Evolutionary conservation across 768 basidiomycete genomes (phyloP).

Genomic region (Mycena crocata): DNA sequence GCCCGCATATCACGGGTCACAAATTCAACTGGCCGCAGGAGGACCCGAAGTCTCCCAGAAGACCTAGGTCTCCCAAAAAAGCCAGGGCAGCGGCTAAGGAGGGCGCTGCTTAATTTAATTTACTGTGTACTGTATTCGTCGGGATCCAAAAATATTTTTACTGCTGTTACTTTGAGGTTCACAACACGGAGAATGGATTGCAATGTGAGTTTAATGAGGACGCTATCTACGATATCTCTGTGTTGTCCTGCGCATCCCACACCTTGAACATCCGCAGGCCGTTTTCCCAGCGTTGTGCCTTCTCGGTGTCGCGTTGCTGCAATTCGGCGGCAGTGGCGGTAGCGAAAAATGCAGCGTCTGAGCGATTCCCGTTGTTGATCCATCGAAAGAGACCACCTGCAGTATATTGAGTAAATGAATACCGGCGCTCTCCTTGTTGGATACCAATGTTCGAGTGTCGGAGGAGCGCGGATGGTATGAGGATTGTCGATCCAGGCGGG

Average conservation of each 20-base stretch:
- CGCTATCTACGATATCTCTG: too few species aligned
- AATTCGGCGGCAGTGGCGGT: neutral
- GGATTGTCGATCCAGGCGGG: too few species aligned
- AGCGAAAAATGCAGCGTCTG: neutral
- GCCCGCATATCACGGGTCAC: neutral
- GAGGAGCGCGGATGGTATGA: slow-evolving; percentile 40
- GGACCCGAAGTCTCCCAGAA: too few species aligned
- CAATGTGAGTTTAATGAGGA: too few species aligned
- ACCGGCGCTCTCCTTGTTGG: slow-evolving; percentile 25
- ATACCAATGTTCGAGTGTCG: slow-evolving; percentile 35
- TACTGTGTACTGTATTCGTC: too few species aligned
- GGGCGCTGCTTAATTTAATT: too few species aligned
- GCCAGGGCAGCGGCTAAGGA: too few species aligned
- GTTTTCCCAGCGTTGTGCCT: neutral
- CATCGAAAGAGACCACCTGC: slow-evolving; percentile 39
- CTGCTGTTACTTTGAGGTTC: too few species aligned
- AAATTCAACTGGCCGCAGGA: neutral
- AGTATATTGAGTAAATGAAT: slow-evolving; percentile 37
- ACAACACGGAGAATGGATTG: too few species aligned
- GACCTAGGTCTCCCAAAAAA: too few species aligned
- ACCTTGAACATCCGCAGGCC: neutral
- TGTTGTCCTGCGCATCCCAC: neutral
- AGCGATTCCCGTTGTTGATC: slow-evolving; percentile 34
- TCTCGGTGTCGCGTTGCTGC: neutral
- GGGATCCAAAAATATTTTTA: too few species aligned